These are phyloP conservation scores for Penicillium sp. DNA, from an alignment of 2,329 filamentous ascomycete species.

Conservation along the genomic window DNA sequence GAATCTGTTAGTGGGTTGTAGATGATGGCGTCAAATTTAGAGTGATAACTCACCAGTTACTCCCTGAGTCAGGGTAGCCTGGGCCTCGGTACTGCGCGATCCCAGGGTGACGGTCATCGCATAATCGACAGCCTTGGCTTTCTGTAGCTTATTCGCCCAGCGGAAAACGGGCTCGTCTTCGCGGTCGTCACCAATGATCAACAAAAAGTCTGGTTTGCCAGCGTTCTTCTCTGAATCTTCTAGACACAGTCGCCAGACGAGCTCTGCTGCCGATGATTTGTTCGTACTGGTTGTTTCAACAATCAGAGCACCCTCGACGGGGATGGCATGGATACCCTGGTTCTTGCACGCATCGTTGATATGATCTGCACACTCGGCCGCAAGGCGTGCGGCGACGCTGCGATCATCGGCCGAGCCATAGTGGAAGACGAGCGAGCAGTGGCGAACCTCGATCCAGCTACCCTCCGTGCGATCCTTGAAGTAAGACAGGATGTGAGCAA, in stretches of 20 bases:
- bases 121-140: slow-evolving; percentile 62
- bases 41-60: slow-evolving; percentile 73
- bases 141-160: slow-evolving; percentile 81
- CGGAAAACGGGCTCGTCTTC: slow-evolving; percentile 93
- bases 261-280: slow-evolving; percentile 79
- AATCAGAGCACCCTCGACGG: slow-evolving; percentile 76
- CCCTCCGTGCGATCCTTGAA: slow-evolving; percentile 89
- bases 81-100: slow-evolving; percentile 84
- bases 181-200: slow-evolving; percentile 86
- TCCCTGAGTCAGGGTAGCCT: slow-evolving; percentile 82
- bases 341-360: slow-evolving; percentile 91
- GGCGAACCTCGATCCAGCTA: slow-evolving; percentile 85
- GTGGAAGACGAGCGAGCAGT: slow-evolving; percentile 89
- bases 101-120: slow-evolving; percentile 87
- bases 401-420: slow-evolving; percentile 81
- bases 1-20: slow-evolving; percentile 21
- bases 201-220: slow-evolving; percentile 73
- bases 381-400: slow-evolving; percentile 74
- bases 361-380: slow-evolving; percentile 87
- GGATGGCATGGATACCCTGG: slow-evolving; percentile 81
- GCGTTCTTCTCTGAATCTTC: slow-evolving; percentile 53
- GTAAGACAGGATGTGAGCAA: slow-evolving; percentile 81
- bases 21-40: background rate
- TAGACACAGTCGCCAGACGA: slow-evolving; percentile 70
- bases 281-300: slow-evolving; percentile 86